Evolutionary conservation across 306 rosid genomes (phyloP).

Genomic region (Cicer bijugum): DNA sequence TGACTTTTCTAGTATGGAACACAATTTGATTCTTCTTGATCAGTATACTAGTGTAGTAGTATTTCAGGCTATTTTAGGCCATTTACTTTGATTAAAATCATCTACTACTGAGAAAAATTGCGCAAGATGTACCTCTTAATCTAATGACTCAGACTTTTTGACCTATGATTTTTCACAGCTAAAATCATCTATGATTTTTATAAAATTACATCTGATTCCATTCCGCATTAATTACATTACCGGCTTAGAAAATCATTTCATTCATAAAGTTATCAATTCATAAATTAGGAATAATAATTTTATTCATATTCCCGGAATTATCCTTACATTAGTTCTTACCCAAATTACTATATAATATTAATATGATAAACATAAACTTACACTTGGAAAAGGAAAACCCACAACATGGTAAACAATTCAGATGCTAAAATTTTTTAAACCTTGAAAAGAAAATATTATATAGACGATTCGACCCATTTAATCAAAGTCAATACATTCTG

Average conservation of each 20-base stretch:
- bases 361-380: slow-evolving; percentile 20
- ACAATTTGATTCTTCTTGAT: too few relatives aligned
- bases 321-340: slow-evolving; percentile 26
- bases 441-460: slow-evolving; percentile 2
- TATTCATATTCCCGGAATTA: slow-evolving; percentile 28
- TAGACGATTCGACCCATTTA: slow-evolving; percentile 38
- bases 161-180: background rate
- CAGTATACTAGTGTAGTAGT: too few relatives aligned
- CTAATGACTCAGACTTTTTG: background rate
- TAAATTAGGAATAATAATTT: background rate
- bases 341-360: background rate
- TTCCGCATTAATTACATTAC: background rate
- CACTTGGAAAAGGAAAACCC: slow-evolving; percentile 41
- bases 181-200: background rate
- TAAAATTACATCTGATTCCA: slow-evolving; percentile 12
- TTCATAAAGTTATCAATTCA: background rate
- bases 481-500: slow-evolving; percentile 43
- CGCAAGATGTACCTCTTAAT: background rate
- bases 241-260: slow-evolving; percentile 8
- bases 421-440: slow-evolving; percentile 37
- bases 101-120: background rate
- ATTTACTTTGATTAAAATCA: background rate
- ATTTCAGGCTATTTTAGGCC: background rate
- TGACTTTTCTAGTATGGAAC: background rate
- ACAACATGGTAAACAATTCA: slow-evolving; percentile 39